Percentiles rank a stretch among this genome's conserved stretches.
phyloP scores from a whole-genome alignment of 176 grass and related monocot genomes.

The Carex littledalei region DNA sequence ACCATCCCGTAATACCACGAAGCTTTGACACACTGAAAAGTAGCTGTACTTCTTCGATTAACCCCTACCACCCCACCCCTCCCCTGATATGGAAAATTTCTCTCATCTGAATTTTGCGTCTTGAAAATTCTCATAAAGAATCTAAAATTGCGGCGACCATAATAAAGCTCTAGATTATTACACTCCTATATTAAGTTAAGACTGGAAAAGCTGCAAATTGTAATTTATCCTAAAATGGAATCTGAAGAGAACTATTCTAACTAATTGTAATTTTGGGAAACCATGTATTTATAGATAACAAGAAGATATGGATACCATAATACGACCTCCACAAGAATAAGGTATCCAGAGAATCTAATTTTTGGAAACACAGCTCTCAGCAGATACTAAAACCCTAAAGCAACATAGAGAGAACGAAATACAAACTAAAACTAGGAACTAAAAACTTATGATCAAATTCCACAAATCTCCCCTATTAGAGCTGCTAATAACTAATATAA shows the following conservation, averaged over 20 bases:
- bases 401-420: neutral
- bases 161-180: neutral
- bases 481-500: neutral
- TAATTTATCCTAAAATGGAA: slow-evolving; percentile 4
- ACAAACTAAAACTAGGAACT: neutral
- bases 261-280: neutral
- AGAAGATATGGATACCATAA: neutral
- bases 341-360: neutral
- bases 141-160: neutral
- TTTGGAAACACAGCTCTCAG: neutral
- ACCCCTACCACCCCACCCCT: neutral
- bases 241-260: neutral
- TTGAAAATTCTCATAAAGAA: neutral
- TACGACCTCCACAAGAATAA: neutral
- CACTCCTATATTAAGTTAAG: neutral
- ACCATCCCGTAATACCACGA: neutral
- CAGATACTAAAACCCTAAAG: slow-evolving; percentile 9
- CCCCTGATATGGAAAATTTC: neutral
- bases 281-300: neutral
- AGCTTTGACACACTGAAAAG: neutral
- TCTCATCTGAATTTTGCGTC: neutral
- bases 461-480: neutral
- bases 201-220: neutral
- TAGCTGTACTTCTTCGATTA: neutral
- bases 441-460: neutral